Percentiles rank a stretch among this genome's conserved stretches.
Evolutionary conservation across 306 rosid species (phyloP).

Genomic region (Corylus americana): DNA sequence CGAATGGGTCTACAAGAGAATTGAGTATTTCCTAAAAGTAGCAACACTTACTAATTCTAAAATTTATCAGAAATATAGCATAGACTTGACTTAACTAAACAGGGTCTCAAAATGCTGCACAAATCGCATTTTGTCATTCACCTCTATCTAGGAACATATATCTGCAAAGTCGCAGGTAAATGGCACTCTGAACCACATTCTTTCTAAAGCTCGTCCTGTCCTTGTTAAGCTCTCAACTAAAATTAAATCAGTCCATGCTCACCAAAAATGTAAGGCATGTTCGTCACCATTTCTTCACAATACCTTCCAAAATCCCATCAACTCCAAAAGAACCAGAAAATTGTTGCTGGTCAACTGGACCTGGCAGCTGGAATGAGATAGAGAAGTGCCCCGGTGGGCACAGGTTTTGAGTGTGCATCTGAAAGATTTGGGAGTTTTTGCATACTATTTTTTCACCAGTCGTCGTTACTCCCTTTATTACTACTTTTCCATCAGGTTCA

Average conservation of each 20-base stretch:
- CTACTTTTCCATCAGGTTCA: constrained; percentile 36
- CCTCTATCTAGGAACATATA: background rate
- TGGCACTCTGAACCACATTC: background rate
- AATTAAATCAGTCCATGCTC: background rate
- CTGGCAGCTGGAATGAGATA: constrained; percentile 45
- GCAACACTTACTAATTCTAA: background rate
- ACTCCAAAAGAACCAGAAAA: constrained; percentile 41
- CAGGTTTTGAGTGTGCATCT: constrained; percentile 44
- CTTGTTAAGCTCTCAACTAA: background rate
- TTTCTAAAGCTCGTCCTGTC: background rate
- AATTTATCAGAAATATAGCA: background rate
- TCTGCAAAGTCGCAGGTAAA: background rate
- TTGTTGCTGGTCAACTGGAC: constrained; percentile 36
- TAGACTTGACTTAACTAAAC: background rate
- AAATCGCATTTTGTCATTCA: background rate
- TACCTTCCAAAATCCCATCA: constrained; percentile 42
- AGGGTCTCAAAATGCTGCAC: background rate
- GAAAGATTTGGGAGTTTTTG: constrained; percentile 40
- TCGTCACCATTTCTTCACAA: constrained; percentile 34
- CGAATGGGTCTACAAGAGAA: background rate
- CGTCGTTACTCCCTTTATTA: constrained; percentile 37
- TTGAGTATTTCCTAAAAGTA: background rate
- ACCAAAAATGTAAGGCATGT: background rate
- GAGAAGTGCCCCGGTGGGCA: constrained; percentile 46
- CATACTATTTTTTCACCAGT: constrained; percentile 41